Percentiles rank a stretch among this genome's conserved stretches.
Evolutionary conservation across 768 basidiomycete species (phyloP).

Genomic region (Russula griseocarnosa): DNA sequence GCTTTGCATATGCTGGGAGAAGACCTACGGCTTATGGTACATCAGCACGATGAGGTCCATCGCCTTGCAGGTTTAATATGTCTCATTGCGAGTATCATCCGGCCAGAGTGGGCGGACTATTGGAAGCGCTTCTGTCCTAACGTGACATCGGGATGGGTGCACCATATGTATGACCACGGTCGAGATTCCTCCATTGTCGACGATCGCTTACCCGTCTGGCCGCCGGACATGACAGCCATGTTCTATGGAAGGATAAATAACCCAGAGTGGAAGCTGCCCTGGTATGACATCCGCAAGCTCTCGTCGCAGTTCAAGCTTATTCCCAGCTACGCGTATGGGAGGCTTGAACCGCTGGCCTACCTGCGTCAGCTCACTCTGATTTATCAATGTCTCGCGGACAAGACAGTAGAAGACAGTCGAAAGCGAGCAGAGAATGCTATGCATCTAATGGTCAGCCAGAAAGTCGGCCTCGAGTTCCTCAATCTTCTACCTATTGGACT

Average conservation of each 20-base stretch:
- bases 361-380: slow-evolving; percentile 52
- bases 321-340: slow-evolving; percentile 59
- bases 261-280: slow-evolving; percentile 62
- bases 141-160: slow-evolving; percentile 53
- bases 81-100: slow-evolving; percentile 54
- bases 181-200: slow-evolving; percentile 46
- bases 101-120: slow-evolving; percentile 89
- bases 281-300: slow-evolving; percentile 39
- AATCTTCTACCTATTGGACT: slow-evolving; percentile 63
- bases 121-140: slow-evolving; percentile 81
- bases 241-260: slow-evolving; percentile 54
- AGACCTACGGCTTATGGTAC: slow-evolving; percentile 55
- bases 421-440: slow-evolving; percentile 67
- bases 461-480: slow-evolving; percentile 47
- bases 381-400: slow-evolving; percentile 59
- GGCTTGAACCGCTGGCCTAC: slow-evolving; percentile 52
- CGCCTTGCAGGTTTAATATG: slow-evolving; percentile 61
- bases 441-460: slow-evolving; percentile 48
- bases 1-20: slow-evolving; percentile 79
- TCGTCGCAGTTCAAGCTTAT: slow-evolving; percentile 47
- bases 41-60: slow-evolving; percentile 52
- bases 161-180: slow-evolving; percentile 24
- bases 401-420: slow-evolving; percentile 46
- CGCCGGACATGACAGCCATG: slow-evolving; percentile 70
- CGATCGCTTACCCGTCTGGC: slow-evolving; percentile 70